A percentile compares a stretch with the other conserved stretches of the same genome.
These are phyloP conservation scores for Rhododendron ovatum DNA, from an alignment of 148 eudicot genomes.

Conservation along the genomic window DNA sequence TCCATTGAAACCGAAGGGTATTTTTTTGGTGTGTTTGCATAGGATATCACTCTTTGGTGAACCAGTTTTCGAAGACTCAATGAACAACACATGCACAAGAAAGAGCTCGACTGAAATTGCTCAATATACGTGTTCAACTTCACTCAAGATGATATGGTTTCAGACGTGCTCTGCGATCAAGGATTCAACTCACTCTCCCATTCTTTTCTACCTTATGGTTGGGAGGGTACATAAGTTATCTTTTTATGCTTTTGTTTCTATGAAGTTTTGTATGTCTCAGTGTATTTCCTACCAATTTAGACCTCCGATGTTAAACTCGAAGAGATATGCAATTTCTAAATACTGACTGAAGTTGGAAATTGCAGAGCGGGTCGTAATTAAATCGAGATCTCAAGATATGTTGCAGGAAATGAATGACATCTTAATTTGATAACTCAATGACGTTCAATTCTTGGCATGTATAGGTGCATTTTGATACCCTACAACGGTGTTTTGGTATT, in stretches of 20 bases:
- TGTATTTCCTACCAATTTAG: neutral
- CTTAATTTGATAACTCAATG: neutral
- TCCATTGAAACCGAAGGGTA: neutral
- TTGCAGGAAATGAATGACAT: neutral
- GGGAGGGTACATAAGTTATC: neutral
- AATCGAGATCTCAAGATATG: neutral
- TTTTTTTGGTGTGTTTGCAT: neutral
- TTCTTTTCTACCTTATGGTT: neutral
- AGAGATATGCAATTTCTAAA: neutral
- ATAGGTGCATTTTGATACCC: neutral
- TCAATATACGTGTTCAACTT: neutral
- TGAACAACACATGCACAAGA: neutral
- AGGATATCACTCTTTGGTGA: neutral
- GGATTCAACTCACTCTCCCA: neutral
- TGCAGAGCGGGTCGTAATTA: neutral
- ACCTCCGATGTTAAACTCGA: neutral
- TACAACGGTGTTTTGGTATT: neutral
- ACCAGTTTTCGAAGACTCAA: neutral
- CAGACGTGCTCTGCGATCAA: neutral
- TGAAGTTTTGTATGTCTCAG: neutral
- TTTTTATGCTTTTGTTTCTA: neutral
- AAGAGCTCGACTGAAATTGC: neutral
- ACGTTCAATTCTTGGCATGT: neutral
- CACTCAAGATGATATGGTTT: neutral
- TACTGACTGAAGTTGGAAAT: neutral